Base-by-base conservation (phyloP, 768 basidiomycete genomes). In the Dioszegia crocea region DNA sequence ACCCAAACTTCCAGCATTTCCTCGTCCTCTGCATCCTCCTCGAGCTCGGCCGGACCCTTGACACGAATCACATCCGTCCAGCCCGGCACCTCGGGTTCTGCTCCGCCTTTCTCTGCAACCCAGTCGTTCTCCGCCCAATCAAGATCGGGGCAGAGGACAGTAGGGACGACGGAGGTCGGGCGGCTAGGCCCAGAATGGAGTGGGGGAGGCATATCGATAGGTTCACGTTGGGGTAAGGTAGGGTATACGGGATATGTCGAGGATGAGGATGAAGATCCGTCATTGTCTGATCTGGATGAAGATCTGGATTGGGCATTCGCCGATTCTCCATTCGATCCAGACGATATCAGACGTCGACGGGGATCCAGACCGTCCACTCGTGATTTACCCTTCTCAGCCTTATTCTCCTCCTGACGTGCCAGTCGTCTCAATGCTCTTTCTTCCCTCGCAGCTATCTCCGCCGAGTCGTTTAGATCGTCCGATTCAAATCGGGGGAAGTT, bases 1-100 rank as follows among this genome's bases (percentile, higher is more conserved):
- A 59, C 66, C 70, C 72, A 76, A 26, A 76, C 52, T 3, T 76
- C 68, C 53, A 76, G 70, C 14, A 45, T 63, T 2, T 49, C 64
- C 21, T 61, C 44, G 6, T 65, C 65, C 29, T 71, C 66, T 6
- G 52, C 67, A 9, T 67, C 65, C 44, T 62, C 63, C 24, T 70
- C 65, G 30, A 38, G 29, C 54, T 76, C 74, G 0, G 65, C 65
- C 12, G 62, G 63, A 1, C 72, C 72, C 50, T 66, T 67, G 17
- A 73, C 53, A 45, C 71, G 52, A 11, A 63, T 38, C 12, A 67
- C 61, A 38, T 64, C 57, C 1, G 54, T 61, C 60, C 59, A 69
- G 1, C 19, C 36, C 40, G 55, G n/a, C 38, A 36, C 30, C 57
- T 48, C 47, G 10, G 26, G 43, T 31, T 56, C 50, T 26, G 51